Evolutionary conservation across 768 basidiomycete species (phyloP), one percentile per base, ranked within the genome.

Genomic region (Kwoniella dendrophila): DNA sequence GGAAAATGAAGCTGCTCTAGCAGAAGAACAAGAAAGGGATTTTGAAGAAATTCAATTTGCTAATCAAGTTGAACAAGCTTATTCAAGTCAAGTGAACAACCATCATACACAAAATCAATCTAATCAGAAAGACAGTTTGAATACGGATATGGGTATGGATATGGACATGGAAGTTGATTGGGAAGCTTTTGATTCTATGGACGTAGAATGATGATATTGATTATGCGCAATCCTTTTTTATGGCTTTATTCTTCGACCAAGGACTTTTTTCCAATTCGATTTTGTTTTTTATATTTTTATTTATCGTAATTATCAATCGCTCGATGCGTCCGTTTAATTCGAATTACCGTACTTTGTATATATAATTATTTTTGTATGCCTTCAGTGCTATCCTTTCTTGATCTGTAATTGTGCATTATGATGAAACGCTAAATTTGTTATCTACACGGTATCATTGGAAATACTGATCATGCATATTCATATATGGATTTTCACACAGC

Each of bases 101-200:
- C 43, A 11, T 20, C 20, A 11, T 11, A 11, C 20, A 43, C 52
- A 36, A 36, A 24, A 41, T 27, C 56, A 45, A 14, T n/a, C n/a
- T n/a, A n/a, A n/a, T n/a, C n/a, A n/a, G n/a, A n/a, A n/a, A n/a
- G n/a, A n/a, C n/a, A n/a, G n/a, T n/a, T n/a, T 67, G 40, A 52
- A 55, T 52, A 55, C 55, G 0, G 65, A 49, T 24, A 51, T 44
- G 58, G 59, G 64, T 27, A 29, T 27, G 63, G 62, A 59, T 26
- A 58, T 59, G 34, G 70, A 67, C 16, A 36, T 56, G 16, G 62
- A 65, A 11, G 50, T 69, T 34, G 64, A 70, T 50, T 67, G 65
- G 67, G 67, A 62, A 4, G 64, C 45, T 18, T 60, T 67, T 30
- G 72, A 74, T 45, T 53, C 63, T 14, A 71, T 71, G 72, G 70